Evolutionary conservation across 306 rosid genomes (phyloP), one percentile per base, ranked within the genome.

Genomic region (Quercus gilva): DNA sequence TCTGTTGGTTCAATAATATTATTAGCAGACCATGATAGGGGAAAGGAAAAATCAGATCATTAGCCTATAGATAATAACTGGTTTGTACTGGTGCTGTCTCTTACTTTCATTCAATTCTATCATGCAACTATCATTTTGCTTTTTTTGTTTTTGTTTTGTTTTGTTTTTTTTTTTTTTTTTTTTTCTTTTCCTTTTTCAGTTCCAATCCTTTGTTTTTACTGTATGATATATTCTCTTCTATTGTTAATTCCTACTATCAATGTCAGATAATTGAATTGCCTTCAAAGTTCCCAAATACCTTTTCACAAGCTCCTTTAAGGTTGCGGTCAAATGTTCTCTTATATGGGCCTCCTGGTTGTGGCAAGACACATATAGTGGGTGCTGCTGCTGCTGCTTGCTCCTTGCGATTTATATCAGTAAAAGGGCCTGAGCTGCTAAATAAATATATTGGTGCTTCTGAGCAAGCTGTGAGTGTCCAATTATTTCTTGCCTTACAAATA

Each of bases 301-400:
- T 92, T 89, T 90, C 92, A 15, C 87, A 90, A 88, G 95, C 99
- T 73, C 99, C 99, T 43, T 83, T 94, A 84, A 90, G 99, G 90
- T 84, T 94, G 84, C 88, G 99, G 79, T 91, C 99, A 61, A 94
- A 94, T 80, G 91, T 92, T 84, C 92, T 95, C 76, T 82, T 95
- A 74, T 95, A 95, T 70, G 99, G 98, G 63, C 99, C 99, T 77
- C 99, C 98, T 74, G 98, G 99, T 75, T 95, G 98, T 86, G 99
- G 98, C 72, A 95, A 94, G 89, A 94, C 98, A 61, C 98, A 95
- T 86, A 78, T 92, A 65, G 97, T 95, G 77, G 99, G 99, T 78
- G 96, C 99, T 78, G 96, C 94, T 77, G 99, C 99, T 35, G 90
- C 97, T 76, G 96, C 99, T 64, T 90, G 98, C 87, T 92, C 96